Percentiles rank a stretch among this genome's conserved stretches.
These are phyloP conservation scores for Solanum pennellii DNA, from an alignment of 257 asterid genomes.

Conservation along the genomic window DNA sequence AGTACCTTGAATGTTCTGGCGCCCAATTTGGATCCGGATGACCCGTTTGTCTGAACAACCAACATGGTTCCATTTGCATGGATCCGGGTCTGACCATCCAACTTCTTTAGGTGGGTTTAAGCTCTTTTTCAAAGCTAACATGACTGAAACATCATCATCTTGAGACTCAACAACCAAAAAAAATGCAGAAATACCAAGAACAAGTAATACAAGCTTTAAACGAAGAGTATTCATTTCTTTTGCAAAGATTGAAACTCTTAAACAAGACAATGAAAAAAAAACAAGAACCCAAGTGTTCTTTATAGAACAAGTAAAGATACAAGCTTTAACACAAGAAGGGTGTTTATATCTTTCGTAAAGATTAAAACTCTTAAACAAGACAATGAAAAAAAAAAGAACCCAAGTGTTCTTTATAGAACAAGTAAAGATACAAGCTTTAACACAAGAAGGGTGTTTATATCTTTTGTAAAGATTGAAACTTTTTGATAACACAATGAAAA, in stretches of 20 bases:
- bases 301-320: slow-evolving; percentile 5
- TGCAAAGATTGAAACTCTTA: not conserved
- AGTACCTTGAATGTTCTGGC: slow-evolving; percentile 51
- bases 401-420: not conserved
- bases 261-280: not conserved
- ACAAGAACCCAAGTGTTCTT: too few relatives aligned
- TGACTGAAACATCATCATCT: slow-evolving; percentile 42
- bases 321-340: too few relatives aligned
- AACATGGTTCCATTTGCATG: slow-evolving; percentile 64
- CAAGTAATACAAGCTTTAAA: slow-evolving; percentile 17
- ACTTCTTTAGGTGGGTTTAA: slow-evolving; percentile 38
- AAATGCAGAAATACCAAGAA: slow-evolving; percentile 29
- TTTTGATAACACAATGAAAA: not conserved
- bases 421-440: slow-evolving; percentile 15
- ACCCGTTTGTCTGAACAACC: slow-evolving; percentile 62
- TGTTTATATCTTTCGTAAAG: too few relatives aligned
- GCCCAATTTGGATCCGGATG: slow-evolving; percentile 76
- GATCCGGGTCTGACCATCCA: slow-evolving; percentile 78
- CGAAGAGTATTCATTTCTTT: not conserved
- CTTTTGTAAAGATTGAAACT: not conserved
- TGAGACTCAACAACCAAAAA: slow-evolving; percentile 25
- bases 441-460: slow-evolving; percentile 3
- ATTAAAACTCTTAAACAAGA: too few relatives aligned
- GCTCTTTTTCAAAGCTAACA: slow-evolving; percentile 65
- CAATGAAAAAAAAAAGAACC: not conserved